phyloP scores from a whole-genome alignment of 345 rosid genomes.

The Melaleuca alternifolia region DNA sequence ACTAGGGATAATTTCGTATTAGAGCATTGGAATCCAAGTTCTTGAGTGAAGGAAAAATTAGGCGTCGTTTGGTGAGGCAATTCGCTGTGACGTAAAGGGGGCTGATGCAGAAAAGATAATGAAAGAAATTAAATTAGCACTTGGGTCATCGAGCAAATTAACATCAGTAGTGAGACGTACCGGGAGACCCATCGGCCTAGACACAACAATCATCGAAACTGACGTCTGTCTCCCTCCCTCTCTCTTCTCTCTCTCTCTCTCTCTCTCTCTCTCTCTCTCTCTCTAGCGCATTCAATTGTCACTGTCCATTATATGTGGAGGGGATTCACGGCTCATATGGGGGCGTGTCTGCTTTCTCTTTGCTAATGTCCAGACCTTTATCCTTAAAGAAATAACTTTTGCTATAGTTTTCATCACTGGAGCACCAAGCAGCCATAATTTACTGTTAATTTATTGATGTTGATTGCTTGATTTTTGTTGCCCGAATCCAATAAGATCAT shows the following conservation, averaged over 20 bases:
- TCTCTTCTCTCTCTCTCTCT: too few relatives aligned
- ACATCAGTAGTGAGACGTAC: background rate
- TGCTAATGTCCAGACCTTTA: background rate
- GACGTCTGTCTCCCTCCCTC: background rate
- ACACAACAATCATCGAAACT: background rate
- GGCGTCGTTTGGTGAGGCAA: background rate
- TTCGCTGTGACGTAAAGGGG: background rate
- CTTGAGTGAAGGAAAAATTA: background rate
- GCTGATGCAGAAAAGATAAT: background rate
- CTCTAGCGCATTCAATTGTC: background rate
- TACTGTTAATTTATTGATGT: background rate
- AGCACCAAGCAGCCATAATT: background rate
- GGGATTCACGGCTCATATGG: background rate
- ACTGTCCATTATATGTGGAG: background rate
- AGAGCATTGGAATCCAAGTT: background rate
- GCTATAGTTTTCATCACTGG: background rate
- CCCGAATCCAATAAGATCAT: background rate
- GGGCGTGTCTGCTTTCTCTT: background rate
- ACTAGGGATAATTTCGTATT: background rate
- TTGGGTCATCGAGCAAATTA: background rate
- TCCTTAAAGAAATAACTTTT: background rate
- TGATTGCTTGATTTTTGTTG: background rate
- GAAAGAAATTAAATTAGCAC: background rate
- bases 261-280: background rate
- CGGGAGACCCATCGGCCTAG: background rate